phyloP scores from a whole-genome alignment of 768 basidiomycete genomes.

The Mycena venus region DNA sequence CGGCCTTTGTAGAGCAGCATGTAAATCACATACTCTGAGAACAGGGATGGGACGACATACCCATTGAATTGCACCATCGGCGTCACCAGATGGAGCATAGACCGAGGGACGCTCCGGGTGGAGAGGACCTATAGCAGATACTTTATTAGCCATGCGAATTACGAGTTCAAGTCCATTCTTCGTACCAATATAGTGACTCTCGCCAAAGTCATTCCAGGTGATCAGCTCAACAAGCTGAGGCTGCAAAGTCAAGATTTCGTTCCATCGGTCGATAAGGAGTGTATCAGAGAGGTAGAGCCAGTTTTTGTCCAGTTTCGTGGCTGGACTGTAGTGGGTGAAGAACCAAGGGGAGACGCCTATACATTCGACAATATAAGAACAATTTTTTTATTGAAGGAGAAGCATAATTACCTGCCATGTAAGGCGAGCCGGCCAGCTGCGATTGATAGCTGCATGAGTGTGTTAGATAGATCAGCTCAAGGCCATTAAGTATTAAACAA shows the following conservation, averaged over 20 bases:
- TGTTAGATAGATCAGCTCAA: neutral
- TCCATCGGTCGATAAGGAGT: neutral
- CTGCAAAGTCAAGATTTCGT: neutral
- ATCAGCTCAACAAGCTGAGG: neutral
- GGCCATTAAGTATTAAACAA: neutral
- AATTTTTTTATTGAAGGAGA: neutral
- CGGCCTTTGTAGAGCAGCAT: neutral
- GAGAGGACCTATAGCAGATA: neutral
- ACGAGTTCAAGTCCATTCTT: neutral
- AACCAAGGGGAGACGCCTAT: slow-evolving; percentile 1
- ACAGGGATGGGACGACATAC: neutral
- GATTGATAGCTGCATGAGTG: neutral
- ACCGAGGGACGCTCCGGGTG: neutral
- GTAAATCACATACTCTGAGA: neutral
- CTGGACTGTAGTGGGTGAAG: neutral
- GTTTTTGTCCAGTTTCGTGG: neutral
- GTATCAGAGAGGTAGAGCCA: neutral
- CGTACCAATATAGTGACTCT: slow-evolving; percentile 2
- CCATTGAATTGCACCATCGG: neutral
- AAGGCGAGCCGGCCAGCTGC: neutral
- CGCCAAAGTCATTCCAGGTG: neutral
- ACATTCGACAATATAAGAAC: neutral
- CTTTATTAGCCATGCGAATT: neutral
- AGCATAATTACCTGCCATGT: neutral
- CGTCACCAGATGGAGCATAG: neutral